phyloP scores from a whole-genome alignment of 805 yeast genomes.

The Cyberlindnera euphorbiae region DNA sequence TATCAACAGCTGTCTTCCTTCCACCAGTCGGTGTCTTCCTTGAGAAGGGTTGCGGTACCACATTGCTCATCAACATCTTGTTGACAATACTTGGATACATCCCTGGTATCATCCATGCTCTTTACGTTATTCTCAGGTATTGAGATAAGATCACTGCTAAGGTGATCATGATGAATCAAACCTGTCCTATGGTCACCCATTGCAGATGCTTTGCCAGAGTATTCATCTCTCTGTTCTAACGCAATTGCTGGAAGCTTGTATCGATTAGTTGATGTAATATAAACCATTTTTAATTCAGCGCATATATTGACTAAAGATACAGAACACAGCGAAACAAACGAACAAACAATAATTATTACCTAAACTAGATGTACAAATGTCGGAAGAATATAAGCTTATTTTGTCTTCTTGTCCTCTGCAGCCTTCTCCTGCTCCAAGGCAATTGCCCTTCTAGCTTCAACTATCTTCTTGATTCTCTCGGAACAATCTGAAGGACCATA shows the following conservation, averaged over 20 bases:
- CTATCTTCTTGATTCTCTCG: constrained; percentile 34
- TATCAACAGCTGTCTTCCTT: constrained; percentile 37
- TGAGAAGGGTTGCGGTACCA: constrained; percentile 42
- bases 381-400: no score
- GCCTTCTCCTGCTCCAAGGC: constrained; percentile 2
- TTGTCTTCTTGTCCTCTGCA: constrained; percentile 12
- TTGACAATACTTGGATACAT: constrained; percentile 66
- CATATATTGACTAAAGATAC: no score
- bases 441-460: constrained; percentile 17
- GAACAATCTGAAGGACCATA: constrained; percentile 55
- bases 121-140: constrained; percentile 40
- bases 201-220: no score
- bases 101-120: constrained; percentile 65
- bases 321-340: no score
- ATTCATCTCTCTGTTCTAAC: no score
- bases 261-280: no score
- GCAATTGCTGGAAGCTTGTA: no score
- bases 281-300: no score
- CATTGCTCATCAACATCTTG: constrained; percentile 42
- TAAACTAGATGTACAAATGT: no score
- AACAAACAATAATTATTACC: no score
- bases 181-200: no score
- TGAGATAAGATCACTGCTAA: constrained; percentile 4
- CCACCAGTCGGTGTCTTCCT: constrained; percentile 57
- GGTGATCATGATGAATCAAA: background rate